Evolutionary conservation across 2,329 filamentous ascomycete genomes (phyloP).

Genomic region (Metarhizium brunneum): DNA sequence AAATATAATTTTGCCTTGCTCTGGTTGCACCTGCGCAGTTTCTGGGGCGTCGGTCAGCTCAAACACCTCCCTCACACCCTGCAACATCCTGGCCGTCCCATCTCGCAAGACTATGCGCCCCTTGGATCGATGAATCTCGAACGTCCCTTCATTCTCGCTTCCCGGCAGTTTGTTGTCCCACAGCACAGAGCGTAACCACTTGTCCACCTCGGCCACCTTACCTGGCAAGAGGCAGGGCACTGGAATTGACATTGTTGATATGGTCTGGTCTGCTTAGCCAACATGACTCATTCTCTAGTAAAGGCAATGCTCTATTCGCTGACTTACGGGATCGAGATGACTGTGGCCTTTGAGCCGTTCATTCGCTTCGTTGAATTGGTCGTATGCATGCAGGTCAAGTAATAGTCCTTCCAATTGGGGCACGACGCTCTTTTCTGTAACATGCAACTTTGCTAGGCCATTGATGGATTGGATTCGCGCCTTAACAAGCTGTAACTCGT

Average conservation of each 20-base stretch:
- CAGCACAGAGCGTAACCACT: conserved; percentile 72
- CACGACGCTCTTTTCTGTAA: conserved; percentile 72
- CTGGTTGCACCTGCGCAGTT: conserved; percentile 17
- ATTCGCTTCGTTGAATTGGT: conserved; percentile 66
- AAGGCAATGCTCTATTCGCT: background rate
- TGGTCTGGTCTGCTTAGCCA: conserved; percentile 46
- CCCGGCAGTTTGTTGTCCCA: conserved; percentile 66
- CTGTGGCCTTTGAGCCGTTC: conserved; percentile 72
- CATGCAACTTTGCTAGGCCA: conserved; percentile 72
- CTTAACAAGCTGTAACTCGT: conserved; percentile 60
- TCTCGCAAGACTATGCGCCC: conserved; percentile 60
- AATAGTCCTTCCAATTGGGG: conserved; percentile 78
- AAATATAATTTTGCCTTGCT: conserved; percentile 50
- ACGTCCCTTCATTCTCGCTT: conserved; percentile 27
- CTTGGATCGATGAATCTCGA: conserved; percentile 85
- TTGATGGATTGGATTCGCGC: conserved; percentile 78
- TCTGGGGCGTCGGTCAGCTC: conserved; percentile 65
- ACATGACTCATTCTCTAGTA: background rate
- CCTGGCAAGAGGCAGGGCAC: conserved; percentile 48
- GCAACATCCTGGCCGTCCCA: conserved; percentile 66
- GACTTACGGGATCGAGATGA: conserved; percentile 73
- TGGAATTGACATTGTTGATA: conserved; percentile 70
- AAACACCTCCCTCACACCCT: conserved; percentile 89
- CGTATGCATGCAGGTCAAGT: conserved; percentile 87
- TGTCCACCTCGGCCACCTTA: conserved; percentile 59